Evolutionary conservation across 306 rosid genomes (phyloP), one percentile per base, ranked within the genome.

Genomic region (Rosa chinensis): DNA sequence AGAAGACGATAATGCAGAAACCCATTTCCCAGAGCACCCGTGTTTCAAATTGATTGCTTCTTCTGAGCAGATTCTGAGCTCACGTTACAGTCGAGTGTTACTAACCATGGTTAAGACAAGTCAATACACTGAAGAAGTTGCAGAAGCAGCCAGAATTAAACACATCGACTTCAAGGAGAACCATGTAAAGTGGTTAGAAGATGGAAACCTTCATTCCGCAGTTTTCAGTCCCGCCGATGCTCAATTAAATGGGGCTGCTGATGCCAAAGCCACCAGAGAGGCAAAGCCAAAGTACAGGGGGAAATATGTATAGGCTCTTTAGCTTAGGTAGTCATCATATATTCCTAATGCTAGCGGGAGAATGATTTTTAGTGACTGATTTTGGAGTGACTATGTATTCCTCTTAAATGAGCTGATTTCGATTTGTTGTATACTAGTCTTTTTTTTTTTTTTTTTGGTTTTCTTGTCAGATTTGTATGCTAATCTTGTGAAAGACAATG

Each of bases 121-220:
- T 72, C 85, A 85, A 23, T 95, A 92, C 86, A 91, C 96, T 1
- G 86, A 80, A 81, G 96, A 95, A 87, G 81, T 95, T 70, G 90
- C 91, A 0, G 90, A 87, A 86, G 92, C 88, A 47, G 98, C 98
- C 70, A 84, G 86, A 79, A 8, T 85, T 53, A 86, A 84, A 71
- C 99, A 95, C 77, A 37, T 70, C 0, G 98, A 95, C 35, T 95
- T 95, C 83, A 87, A 81, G 85, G 98, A 91, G 84, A 95, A 95
- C 87, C 99, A 95, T 84, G 59, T 91, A 6, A 95, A 91, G 81
- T 95, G 99, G 98, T 82, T 92, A 81, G 94, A 91, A 80, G 97
- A 95, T 23, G 99, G 99, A 78, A 95, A 95, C 83, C 99, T 95
- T 83, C 99, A 92, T 84, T 90, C 99, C 80, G 97, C 92, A 23